Evolutionary conservation across 768 basidiomycete genomes (phyloP), one percentile per base, ranked within the genome.

Genomic region (Calocera viscosa): DNA sequence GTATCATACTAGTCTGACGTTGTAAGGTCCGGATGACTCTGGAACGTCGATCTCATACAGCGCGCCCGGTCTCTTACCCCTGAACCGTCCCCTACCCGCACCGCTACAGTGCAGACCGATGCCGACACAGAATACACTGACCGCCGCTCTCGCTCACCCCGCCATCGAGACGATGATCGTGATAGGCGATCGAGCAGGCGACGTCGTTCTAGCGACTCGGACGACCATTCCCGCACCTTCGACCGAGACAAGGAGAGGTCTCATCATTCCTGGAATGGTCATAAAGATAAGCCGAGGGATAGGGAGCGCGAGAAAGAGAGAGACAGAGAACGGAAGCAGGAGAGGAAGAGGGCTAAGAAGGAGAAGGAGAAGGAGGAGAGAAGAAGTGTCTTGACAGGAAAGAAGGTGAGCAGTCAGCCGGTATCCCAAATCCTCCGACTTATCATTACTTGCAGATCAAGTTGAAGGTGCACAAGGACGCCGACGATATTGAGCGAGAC

Each of bases 381-480:
- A 49, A 76, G 84, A 24, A 86, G 84, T 69, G 76, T 84, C 32
- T 70, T 86, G 68, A 86, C 85, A 1, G 85, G 84, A 0, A 85
- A 85, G 71, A 86, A 84, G 82, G 84, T 82, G 28, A 24, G 64
- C 67, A 49, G 14, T 66, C 39, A n/a, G 67, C 17, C 30, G 16
- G 49, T 2, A 39, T 63, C 38, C 19, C 40, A 34, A 30, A n/a
- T 30, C 28, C 24, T 40, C n/a, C 30, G 39, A 28, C 14, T 8
- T 22, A 10, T 16, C 11, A 65, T 40, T 65, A 11, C 33, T 2
- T 1, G 47, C 47, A 86, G 85, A 86, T 86, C 63, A 86, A 86
- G 72, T 73, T 86, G 43, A 86, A 84, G 73, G 82, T 86, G 14
- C 83, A 82, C 77, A 84, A 83, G 71, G 83, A 83, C 65, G 81